Conservation (phyloP, 2,329 filamentous ascomycete genomes). For the Trichoderma asperellum region DNA sequence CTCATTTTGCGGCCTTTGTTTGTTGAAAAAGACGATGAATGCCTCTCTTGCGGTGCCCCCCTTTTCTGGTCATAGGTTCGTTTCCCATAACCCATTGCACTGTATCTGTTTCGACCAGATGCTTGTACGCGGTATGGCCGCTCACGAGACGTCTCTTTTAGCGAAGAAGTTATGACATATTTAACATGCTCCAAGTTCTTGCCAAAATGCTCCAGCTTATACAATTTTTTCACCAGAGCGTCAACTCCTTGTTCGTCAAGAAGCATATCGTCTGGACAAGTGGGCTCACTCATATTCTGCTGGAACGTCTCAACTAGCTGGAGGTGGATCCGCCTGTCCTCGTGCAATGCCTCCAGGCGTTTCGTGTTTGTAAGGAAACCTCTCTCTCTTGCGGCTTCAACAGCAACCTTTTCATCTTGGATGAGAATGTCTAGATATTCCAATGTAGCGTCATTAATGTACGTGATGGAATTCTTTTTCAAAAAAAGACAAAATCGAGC, state of each 20-base stretch:
- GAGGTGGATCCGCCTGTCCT: slow-evolving; percentile 27
- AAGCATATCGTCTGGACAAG: background rate
- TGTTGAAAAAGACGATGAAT: background rate
- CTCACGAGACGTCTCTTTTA: slow-evolving; percentile 15
- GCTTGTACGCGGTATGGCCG: slow-evolving; percentile 14
- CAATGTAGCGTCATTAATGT: slow-evolving; percentile 20
- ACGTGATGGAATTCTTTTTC: background rate
- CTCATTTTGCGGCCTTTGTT: background rate
- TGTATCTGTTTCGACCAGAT: background rate
- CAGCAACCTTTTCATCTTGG: background rate
- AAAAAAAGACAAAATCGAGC: slow-evolving; percentile 21
- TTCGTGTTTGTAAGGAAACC: slow-evolving; percentile 15
- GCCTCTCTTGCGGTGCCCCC: background rate
- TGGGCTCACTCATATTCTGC: slow-evolving; percentile 22
- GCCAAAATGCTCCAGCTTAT: slow-evolving; percentile 15
- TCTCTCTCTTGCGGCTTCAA: background rate
- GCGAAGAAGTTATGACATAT: slow-evolving; percentile 9
- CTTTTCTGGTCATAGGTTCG: background rate
- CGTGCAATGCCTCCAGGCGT: slow-evolving; percentile 11
- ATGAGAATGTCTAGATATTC: slow-evolving; percentile 27
- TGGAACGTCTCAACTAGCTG: slow-evolving; percentile 30
- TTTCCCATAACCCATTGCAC: no score
- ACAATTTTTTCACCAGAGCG: slow-evolving; percentile 12
- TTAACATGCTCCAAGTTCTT: slow-evolving; percentile 5
- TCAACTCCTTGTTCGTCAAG: slow-evolving; percentile 25